Conservation (phyloP, 2,329 filamentous ascomycete species). For the Colletotrichum phormii region DNA sequence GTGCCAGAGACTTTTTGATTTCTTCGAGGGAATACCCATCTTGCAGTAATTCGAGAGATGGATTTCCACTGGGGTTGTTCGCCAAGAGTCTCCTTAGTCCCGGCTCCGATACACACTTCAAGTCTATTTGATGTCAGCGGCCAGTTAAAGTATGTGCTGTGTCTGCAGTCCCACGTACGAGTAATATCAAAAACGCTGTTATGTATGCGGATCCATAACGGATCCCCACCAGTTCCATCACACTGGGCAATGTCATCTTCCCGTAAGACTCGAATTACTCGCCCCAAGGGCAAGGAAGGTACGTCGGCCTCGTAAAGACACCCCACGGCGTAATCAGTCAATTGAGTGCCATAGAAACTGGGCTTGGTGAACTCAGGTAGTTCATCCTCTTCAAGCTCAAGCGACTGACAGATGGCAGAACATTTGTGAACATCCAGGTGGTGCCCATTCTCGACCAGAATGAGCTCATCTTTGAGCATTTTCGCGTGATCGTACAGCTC, state of each 20-base stretch:
- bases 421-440: constrained; percentile 15
- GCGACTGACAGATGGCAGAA: background rate
- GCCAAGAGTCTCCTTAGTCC: background rate
- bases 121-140: background rate
- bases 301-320: background rate
- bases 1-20: background rate
- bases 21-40: background rate
- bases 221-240: constrained; percentile 9
- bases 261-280: constrained; percentile 5
- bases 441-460: constrained; percentile 2
- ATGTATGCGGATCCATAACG: constrained; percentile 13
- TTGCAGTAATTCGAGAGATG: background rate
- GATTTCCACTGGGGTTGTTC: constrained; percentile 14
- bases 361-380: background rate
- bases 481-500: constrained; percentile 16
- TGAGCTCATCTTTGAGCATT: background rate
- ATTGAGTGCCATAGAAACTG: constrained; percentile 4
- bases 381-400: background rate
- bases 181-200: constrained; percentile 34
- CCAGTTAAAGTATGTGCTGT: fast-evolving
- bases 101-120: background rate
- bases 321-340: background rate
- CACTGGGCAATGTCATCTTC: constrained; percentile 11
- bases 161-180: background rate
- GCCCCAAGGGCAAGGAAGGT: background rate